Evolutionary conservation across 768 basidiomycete species (phyloP).

Genomic region (Nevesoporus exiguus): DNA sequence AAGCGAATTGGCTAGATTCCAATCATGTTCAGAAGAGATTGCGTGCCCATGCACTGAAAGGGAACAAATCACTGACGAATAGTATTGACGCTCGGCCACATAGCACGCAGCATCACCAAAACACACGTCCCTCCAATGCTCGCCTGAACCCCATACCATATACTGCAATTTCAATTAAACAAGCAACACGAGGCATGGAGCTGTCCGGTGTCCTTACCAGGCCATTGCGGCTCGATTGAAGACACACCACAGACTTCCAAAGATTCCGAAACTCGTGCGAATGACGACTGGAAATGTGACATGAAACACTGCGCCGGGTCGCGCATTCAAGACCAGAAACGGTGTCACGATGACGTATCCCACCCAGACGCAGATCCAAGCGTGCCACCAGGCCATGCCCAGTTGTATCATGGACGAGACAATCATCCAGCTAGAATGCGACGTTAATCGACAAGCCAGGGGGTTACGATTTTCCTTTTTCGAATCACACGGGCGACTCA

Average conservation of each 20-base stretch:
- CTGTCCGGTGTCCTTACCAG: conserved; percentile 45
- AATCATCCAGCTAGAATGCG: conserved; percentile 61
- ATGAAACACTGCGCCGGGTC: conserved; percentile 74
- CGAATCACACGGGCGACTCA: conserved; percentile 32
- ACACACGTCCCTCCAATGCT: conserved; percentile 83
- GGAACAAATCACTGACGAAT: conserved; percentile 46
- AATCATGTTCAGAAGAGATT: conserved; percentile 7
- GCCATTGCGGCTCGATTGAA: conserved; percentile 74
- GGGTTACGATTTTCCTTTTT: background rate
- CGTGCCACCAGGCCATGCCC: conserved; percentile 80
- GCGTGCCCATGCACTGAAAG: background rate
- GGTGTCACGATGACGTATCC: conserved; percentile 58
- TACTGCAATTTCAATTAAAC: conserved; percentile 35
- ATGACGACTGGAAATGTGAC: conserved; percentile 74
- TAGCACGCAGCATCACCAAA: conserved; percentile 67
- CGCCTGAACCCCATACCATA: conserved; percentile 78
- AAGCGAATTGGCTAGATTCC: conserved; percentile 56
- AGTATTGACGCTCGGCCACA: conserved; percentile 71
- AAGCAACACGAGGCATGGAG: conserved; percentile 14
- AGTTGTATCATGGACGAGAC: conserved; percentile 70
- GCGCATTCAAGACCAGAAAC: conserved; percentile 74
- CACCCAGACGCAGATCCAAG: conserved; percentile 78
- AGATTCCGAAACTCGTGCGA: conserved; percentile 75
- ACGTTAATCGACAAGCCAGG: background rate
- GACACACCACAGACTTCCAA: conserved; percentile 75